phyloP scores from a whole-genome alignment of 768 basidiomycete genomes.

The Mycena olivaceomarginata region DNA sequence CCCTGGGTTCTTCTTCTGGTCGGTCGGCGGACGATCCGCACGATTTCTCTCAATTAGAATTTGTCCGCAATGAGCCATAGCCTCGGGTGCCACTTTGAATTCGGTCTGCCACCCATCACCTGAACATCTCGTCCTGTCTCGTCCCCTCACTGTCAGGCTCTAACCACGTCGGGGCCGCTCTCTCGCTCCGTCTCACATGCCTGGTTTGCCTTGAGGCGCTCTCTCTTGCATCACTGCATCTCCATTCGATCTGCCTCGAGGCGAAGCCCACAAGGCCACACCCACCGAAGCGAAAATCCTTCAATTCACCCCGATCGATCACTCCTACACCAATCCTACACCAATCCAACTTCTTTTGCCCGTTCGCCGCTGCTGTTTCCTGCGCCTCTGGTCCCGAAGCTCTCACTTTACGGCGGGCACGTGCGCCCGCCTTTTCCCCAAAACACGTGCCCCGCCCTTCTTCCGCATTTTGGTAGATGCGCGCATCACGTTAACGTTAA shows the following conservation, averaged over 20 bases:
- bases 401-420: not conserved
- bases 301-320: conserved; percentile 11
- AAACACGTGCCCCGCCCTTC: conserved; percentile 28
- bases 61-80: too few relatives aligned
- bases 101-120: too few relatives aligned
- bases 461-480: conserved; percentile 28
- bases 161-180: not conserved
- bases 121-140: too few relatives aligned
- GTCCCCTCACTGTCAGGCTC: not conserved
- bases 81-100: too few relatives aligned
- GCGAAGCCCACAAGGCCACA: conserved; percentile 37
- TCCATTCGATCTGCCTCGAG: conserved; percentile 32
- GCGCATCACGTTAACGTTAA: conserved; percentile 2
- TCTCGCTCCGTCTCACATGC: not conserved
- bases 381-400: not conserved
- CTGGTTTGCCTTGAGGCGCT: conserved; percentile 33
- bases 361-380: conserved; percentile 1
- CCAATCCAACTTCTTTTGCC: not conserved
- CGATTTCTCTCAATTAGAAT: not conserved
- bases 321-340: too few relatives aligned
- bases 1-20: not conserved
- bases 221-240: conserved; percentile 24
- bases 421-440: not conserved
- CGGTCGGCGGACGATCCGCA: conserved; percentile 22
- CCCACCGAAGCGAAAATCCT: conserved; percentile 38